Conservation (phyloP, 257 asterid genomes). For the Solanum chaucha region DNA sequence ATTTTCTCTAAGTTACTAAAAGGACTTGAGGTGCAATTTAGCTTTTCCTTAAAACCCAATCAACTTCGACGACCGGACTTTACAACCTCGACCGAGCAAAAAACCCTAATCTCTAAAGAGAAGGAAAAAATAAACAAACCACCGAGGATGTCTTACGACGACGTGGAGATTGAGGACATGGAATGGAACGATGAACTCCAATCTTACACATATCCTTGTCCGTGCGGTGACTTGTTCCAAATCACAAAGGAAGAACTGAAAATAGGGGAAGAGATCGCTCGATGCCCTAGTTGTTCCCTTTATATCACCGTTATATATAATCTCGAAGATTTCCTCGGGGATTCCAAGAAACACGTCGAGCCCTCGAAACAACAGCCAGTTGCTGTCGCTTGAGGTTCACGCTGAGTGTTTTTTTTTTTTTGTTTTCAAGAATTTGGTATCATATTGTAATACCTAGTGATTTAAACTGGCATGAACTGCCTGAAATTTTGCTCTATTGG, state of each 20-base stretch:
- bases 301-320: constrained; percentile 78
- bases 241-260: constrained; percentile 74
- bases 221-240: constrained; percentile 91
- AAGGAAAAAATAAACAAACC: neutral
- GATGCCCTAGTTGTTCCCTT: constrained; percentile 91
- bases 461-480: neutral
- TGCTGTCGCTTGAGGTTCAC: constrained; percentile 51
- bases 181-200: constrained; percentile 84
- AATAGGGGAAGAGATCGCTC: constrained; percentile 84
- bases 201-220: constrained; percentile 86
- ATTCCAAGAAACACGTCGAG: constrained; percentile 27
- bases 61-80: neutral
- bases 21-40: neutral
- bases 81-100: neutral
- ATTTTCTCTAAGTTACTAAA: neutral
- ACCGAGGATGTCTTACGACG: constrained; percentile 78
- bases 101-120: neutral
- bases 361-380: constrained; percentile 53
- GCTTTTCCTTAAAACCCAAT: neutral
- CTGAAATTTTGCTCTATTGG: neutral
- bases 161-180: constrained; percentile 96
- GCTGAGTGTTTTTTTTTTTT: neutral
- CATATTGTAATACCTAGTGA: neutral
- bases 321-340: constrained; percentile 60
- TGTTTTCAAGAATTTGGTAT: neutral